Percentiles rank a stretch among this genome's conserved stretches.
Evolutionary conservation across 257 asterid genomes (phyloP).

Genomic region (Solanum bukasovii): DNA sequence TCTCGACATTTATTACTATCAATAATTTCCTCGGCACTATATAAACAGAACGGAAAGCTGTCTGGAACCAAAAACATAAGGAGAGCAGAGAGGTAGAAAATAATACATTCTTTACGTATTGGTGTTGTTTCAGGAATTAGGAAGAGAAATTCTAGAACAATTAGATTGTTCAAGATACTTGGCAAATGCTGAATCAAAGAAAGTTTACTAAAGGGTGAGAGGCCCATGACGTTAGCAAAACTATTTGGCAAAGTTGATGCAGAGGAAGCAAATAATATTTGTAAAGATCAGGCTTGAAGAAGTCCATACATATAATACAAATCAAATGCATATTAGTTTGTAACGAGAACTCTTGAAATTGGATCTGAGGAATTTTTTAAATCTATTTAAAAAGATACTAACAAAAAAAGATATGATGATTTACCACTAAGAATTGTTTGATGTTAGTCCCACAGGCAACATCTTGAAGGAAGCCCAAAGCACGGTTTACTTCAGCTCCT

Average conservation of each 20-base stretch:
- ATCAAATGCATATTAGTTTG: neutral
- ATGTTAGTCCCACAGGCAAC: conserved; percentile 48
- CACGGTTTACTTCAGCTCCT: conserved; percentile 47
- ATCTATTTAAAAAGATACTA: neutral
- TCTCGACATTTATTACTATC: neutral
- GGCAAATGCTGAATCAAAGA: neutral
- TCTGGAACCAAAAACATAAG: neutral
- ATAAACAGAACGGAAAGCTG: neutral
- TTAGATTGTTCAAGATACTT: neutral
- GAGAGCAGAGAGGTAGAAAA: neutral
- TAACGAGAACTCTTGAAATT: neutral
- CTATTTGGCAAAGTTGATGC: neutral
- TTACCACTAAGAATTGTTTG: conserved; percentile 60
- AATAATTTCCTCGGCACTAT: neutral
- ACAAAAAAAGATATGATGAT: neutral
- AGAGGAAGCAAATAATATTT: neutral
- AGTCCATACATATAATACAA: neutral
- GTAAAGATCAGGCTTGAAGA: neutral
- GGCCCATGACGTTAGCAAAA: neutral
- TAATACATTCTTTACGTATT: neutral
- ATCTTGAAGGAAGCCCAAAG: conserved; percentile 47
- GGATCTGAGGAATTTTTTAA: neutral
- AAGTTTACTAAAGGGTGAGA: neutral
- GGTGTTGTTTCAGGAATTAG: neutral
- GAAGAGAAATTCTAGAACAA: neutral